Percentiles rank a stretch among this genome's conserved stretches.
Conservation (phyloP, 768 basidiomycete genomes). For the Gloeophyllum trabeum region DNA sequence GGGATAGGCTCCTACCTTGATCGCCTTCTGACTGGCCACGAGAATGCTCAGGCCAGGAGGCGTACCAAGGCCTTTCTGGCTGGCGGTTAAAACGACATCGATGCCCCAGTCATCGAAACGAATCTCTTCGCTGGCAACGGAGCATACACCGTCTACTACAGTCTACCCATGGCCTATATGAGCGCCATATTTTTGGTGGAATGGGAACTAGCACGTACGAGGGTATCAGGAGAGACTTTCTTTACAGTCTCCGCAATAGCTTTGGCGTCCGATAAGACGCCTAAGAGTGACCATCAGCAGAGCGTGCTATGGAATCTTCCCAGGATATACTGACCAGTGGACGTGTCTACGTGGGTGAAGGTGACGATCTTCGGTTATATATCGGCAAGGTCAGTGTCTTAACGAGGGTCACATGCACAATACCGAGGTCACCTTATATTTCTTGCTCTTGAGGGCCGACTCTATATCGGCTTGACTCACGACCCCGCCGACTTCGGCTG, state of each 20-base stretch:
- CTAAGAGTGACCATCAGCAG: constrained; percentile 23
- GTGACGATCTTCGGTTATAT: too few species aligned
- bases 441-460: constrained; percentile 59
- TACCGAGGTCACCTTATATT: constrained; percentile 89
- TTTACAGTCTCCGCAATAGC: constrained; percentile 63
- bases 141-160: constrained; percentile 89
- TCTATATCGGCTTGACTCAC: constrained; percentile 52
- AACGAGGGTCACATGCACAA: too few species aligned
- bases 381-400: too few species aligned
- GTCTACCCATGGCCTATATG: constrained; percentile 30
- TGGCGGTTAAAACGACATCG: constrained; percentile 79
- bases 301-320: too few species aligned
- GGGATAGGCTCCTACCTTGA: constrained; percentile 33
- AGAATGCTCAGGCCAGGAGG: constrained; percentile 91
- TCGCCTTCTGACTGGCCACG: constrained; percentile 67
- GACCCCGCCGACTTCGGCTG: constrained; percentile 72
- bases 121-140: constrained; percentile 93
- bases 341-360: constrained; percentile 94
- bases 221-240: constrained; percentile 72
- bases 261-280: constrained; percentile 79
- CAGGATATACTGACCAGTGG: constrained; percentile 41
- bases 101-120: constrained; percentile 88
- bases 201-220: constrained; percentile 32
- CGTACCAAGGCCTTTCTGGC: constrained; percentile 86
- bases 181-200: neutral